Evolutionary conservation across 148 eudicot species (phyloP).

Genomic region (Gaultheria prostrata): DNA sequence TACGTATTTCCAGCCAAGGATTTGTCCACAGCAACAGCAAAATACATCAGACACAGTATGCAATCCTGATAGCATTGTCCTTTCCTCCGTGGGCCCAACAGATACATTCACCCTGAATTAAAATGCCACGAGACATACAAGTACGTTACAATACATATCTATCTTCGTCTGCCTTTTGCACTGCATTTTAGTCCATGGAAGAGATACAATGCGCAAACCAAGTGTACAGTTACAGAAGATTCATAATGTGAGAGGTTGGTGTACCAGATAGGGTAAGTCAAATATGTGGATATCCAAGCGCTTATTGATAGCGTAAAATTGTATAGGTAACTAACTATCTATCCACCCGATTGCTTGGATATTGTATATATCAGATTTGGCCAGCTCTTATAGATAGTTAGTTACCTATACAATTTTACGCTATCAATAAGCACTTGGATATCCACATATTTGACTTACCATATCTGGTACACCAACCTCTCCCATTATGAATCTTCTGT

Average conservation of each 20-base stretch:
- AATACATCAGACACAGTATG: conserved; percentile 57
- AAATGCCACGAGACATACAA: background rate
- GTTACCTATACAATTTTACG: background rate
- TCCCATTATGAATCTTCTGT: background rate
- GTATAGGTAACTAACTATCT: background rate
- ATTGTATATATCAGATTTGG: too few relatives aligned
- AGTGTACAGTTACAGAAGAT: background rate
- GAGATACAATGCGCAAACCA: background rate
- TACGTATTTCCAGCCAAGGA: conserved; percentile 74
- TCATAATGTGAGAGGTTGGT: background rate
- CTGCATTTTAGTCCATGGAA: background rate
- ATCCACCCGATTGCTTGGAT: background rate
- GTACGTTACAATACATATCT: background rate
- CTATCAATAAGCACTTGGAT: background rate
- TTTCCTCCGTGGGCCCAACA: conserved; percentile 48
- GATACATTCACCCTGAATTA: conserved; percentile 47
- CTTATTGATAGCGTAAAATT: background rate
- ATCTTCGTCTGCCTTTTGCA: background rate
- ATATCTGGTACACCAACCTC: background rate
- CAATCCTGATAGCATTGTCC: conserved; percentile 55
- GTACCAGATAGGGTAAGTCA: background rate
- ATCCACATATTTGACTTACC: background rate
- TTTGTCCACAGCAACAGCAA: conserved; percentile 61
- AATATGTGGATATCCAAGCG: background rate
- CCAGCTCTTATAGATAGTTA: background rate